Evolutionary conservation across 129 eudicot species (phyloP), one percentile per base, ranked within the genome.

Genomic region (Scalesia atractyloides): DNA sequence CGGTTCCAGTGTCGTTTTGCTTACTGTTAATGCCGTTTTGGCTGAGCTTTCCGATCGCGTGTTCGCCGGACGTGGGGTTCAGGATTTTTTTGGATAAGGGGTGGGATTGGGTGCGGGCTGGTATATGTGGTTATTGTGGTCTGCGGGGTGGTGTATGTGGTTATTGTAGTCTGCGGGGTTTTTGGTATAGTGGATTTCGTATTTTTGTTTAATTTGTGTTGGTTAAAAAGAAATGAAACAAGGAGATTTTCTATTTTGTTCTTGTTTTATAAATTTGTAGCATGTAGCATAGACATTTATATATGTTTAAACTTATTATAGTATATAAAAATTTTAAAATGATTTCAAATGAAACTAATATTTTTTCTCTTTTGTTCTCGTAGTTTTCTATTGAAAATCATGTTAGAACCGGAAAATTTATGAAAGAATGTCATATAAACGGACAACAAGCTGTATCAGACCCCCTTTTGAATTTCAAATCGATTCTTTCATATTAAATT

Each of bases 21-120:
- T 88, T 17, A 90, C 98, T 64, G 87, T 94, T 53, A 90, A 94
- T 81, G 97, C 96, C 81, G 83, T 94, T 70, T 79, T 94, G 86
- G 88, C 98, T 36, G 92, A 90, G 83, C 82, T 93, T 43, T 93
- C 98, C 6, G 97, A 93, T 46, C 80, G 79, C 69, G 87, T 86
- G 4, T 94, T 94, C 68, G 93, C 84, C 69, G 96, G 97, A 7
- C 88, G 83, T 49, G 96, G 98, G 15, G 82, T 93, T 61, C 98
- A 90, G 51, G 97, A 94, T 86, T 90, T 94, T 82, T 87, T 92
- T 58, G 86, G 95, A 69, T 69, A 52, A 69, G 61, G 54, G 13
- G 39, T 15, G 66, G 33, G 50, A 73, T 79, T 36, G 2, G 3
- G 54, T 59, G 80, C 11, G 41, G 2, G 50, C 14, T 8, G 75